These are phyloP conservation scores for Cochliopodium minus DNA, from an alignment of 208 protist species.

Conservation along the genomic window DNA sequence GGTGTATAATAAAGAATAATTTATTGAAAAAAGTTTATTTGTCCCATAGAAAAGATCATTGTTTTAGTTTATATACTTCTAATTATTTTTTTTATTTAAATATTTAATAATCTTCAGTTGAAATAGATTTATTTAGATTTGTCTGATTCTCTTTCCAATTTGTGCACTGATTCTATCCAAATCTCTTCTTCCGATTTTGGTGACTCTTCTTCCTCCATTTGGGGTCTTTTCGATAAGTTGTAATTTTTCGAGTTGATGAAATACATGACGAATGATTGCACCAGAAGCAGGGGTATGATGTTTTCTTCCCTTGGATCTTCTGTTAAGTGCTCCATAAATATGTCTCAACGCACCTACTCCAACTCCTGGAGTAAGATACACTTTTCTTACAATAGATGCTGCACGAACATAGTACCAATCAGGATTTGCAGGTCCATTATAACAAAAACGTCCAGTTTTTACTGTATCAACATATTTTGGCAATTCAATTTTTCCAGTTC, in stretches of 20 bases:
- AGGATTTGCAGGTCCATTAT: slow-evolving; percentile 79
- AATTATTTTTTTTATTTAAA: too few species aligned
- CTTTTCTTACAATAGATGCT: slow-evolving; percentile 78
- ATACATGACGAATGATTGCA: slow-evolving; percentile 68
- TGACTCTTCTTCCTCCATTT: slow-evolving; percentile 64
- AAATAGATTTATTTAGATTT: too few species aligned
- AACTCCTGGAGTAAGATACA: slow-evolving; percentile 76
- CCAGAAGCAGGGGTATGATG: too few species aligned
- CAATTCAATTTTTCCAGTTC: too few species aligned
- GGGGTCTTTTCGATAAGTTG: slow-evolving; percentile 60
- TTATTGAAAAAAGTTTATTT: too few species aligned
- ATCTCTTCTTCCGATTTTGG: slow-evolving; percentile 70
- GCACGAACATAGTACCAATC: slow-evolving; percentile 93
- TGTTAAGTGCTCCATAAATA: slow-evolving; percentile 77
- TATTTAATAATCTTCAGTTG: too few species aligned
- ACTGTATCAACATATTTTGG: slow-evolving; percentile 84
- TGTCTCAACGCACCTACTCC: slow-evolving; percentile 74
- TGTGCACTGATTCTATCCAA: slow-evolving; percentile 76
- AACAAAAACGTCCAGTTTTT: slow-evolving; percentile 79
- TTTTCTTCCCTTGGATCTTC: too few species aligned
- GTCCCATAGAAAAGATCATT: too few species aligned
- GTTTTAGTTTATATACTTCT: too few species aligned
- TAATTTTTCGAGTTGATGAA: slow-evolving; percentile 74
- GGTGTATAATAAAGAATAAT: too few species aligned
- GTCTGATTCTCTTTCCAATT: slow-evolving; percentile 32